Evolutionary conservation across 345 rosid species (phyloP).

Genomic region (Dipteronia dyeriana): DNA sequence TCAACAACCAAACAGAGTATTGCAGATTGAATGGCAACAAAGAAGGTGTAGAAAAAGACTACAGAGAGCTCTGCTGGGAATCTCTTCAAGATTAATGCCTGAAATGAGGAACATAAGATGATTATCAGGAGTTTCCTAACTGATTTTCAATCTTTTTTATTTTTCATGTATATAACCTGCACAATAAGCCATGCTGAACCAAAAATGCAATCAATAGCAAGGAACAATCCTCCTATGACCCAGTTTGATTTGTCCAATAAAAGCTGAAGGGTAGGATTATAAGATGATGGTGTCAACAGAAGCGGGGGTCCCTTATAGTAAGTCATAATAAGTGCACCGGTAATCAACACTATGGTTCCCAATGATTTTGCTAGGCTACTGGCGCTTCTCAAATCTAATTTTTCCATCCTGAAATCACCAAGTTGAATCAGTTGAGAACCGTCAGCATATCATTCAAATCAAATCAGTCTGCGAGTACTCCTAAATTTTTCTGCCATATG

Average conservation of each 20-base stretch:
- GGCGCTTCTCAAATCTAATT: conserved; percentile 34
- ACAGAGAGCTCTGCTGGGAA: conserved; percentile 44
- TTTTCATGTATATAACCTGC: conserved; percentile 31
- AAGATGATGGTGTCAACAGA: conserved; percentile 18
- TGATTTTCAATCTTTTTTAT: background rate
- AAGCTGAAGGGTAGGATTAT: conserved; percentile 18
- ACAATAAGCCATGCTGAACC: conserved; percentile 42
- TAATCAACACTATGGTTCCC: conserved; percentile 46
- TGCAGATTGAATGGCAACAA: conserved; percentile 53
- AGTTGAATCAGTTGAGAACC: conserved; percentile 4
- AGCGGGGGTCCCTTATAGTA: conserved; percentile 49
- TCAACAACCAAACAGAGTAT: conserved; percentile 35
- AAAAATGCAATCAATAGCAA: conserved; percentile 38
- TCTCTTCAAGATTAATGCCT: conserved; percentile 38
- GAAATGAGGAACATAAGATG: conserved; percentile 5
- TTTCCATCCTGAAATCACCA: conserved; percentile 44
- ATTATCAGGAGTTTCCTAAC: background rate
- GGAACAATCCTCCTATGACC: conserved; percentile 49
- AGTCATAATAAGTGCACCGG: conserved; percentile 45
- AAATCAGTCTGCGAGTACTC: background rate
- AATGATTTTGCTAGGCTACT: conserved; percentile 38
- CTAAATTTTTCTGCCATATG: background rate
- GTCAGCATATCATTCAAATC: background rate
- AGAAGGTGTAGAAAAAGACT: conserved; percentile 50
- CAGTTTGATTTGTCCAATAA: conserved; percentile 31